These are phyloP conservation scores for Acanthamoeba healyi DNA, from an alignment of 208 protist species.

Conservation along the genomic window DNA sequence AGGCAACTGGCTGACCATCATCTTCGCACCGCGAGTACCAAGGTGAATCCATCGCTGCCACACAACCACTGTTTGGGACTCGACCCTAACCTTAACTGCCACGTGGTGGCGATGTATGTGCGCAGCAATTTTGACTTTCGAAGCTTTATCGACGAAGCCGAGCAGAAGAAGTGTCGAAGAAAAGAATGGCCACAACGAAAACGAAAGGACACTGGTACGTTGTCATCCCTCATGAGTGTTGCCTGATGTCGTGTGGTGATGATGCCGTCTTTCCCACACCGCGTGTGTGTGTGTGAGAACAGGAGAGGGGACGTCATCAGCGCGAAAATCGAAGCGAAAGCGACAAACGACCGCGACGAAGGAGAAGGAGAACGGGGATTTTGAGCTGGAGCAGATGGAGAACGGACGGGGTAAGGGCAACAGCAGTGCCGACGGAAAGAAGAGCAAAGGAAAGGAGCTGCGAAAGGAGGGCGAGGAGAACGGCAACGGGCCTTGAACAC, in stretches of 20 bases:
- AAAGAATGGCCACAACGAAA: slow-evolving; percentile 28
- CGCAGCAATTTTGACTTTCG: slow-evolving; percentile 54
- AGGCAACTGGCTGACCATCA: slow-evolving; percentile 20
- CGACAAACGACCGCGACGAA: not conserved
- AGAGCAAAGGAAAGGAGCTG: slow-evolving; percentile 7
- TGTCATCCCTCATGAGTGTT: too few species aligned
- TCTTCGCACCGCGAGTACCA: not conserved
- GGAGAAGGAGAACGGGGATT: not conserved
- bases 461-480: not conserved
- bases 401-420: not conserved
- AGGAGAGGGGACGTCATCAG: not conserved
- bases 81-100: not conserved
- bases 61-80: not conserved
- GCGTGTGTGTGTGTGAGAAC: not conserved
- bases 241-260: too few species aligned
- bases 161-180: slow-evolving; percentile 57
- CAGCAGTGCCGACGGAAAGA: not conserved
- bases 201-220: slow-evolving; percentile 1
- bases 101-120: not conserved
- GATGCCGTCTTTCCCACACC: too few species aligned
- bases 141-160: slow-evolving; percentile 4
- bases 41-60: not conserved
- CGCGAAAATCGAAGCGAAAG: slow-evolving; percentile 16
- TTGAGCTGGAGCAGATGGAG: slow-evolving; percentile 9
- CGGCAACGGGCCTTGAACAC: too few species aligned